Base-by-base conservation (phyloP, 352 stramenopile genomes). In the Globisporangium canariense region DNA sequence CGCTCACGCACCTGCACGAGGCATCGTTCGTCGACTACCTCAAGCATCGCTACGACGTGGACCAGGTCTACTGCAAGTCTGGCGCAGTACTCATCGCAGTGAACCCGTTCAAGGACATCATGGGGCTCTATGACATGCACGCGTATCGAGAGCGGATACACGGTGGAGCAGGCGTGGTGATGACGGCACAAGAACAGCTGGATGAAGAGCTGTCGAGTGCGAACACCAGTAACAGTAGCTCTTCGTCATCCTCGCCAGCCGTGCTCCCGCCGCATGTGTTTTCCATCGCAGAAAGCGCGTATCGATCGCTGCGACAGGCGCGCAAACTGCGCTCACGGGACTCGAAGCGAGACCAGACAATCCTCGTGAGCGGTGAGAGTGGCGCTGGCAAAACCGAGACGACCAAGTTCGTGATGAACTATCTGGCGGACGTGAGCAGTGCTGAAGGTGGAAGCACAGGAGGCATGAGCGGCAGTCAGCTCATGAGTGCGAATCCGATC, bases 401-500 rank as follows among this genome's bases (percentile, higher is more conserved):
- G 28, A 92, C 73, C 45, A 90, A 88, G 67, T 89, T 88, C 59
- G 73, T 92, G 25, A 88, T 92, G 81, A 77, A 87, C 53, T 92
- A 91, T 58, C 47, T 92, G 45, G 79, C 79, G 28, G 50, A 65
- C 32, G 62, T 70, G n/a, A 67, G 67, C 65, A 69, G 9, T 38
- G 71, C 25, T 69, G 58, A 32, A 14, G 11, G 6, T 30, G 28
- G 3, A 25, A 70, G 38, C 3, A n/a, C 43, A 6, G 82, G 54
- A 55, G 71, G 38, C 52, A 90, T 79, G 65, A 87, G 66, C 64
- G 76, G 83, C 46, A 77, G 67, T 59, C 72, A 74, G 65, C 49
- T 98, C 4, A 74, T 97, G 64, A 88, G 89, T 20, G 79, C 89
- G 10, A 96, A 94, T 60, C 78, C 81, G n/a, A 88, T 96, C 54